These are phyloP conservation scores for Ceratocystis lukuohia DNA, from an alignment of 2,329 filamentous ascomycete species.

Conservation along the genomic window DNA sequence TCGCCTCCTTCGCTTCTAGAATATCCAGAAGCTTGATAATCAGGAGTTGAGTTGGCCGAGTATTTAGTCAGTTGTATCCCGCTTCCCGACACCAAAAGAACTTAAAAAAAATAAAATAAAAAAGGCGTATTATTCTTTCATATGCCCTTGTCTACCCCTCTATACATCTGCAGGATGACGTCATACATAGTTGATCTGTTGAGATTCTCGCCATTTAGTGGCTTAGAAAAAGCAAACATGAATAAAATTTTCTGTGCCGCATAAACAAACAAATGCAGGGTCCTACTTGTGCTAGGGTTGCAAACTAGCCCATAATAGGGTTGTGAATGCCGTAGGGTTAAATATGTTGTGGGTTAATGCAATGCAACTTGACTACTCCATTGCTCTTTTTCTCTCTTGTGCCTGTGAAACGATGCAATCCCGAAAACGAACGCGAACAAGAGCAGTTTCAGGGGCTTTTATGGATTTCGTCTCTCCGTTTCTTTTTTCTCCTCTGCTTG, in stretches of 20 bases:
- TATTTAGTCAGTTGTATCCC: background rate
- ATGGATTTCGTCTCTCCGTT: background rate
- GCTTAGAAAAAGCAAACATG: background rate
- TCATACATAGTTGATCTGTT: background rate
- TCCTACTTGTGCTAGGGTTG: background rate
- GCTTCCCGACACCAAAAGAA: background rate
- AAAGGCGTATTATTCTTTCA: background rate
- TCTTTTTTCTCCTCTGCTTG: too few species aligned
- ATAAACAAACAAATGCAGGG: background rate
- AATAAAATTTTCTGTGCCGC: background rate
- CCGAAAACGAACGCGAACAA: slow-evolving; percentile 19
- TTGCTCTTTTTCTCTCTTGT: too few species aligned
- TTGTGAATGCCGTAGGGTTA: background rate
- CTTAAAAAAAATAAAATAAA: background rate
- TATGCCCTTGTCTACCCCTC: background rate
- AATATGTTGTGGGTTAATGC: too few species aligned
- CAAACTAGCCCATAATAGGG: background rate
- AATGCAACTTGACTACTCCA: too few species aligned
- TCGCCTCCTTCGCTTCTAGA: background rate
- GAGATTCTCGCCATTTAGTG: background rate
- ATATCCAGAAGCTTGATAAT: background rate
- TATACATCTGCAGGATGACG: background rate
- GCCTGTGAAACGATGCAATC: background rate
- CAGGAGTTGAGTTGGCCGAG: background rate
- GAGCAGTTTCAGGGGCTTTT: background rate